A percentile compares a stretch with the other conserved stretches of the same genome.
Evolutionary conservation across 257 asterid genomes (phyloP).

Genomic region (Scutellaria barbata): DNA sequence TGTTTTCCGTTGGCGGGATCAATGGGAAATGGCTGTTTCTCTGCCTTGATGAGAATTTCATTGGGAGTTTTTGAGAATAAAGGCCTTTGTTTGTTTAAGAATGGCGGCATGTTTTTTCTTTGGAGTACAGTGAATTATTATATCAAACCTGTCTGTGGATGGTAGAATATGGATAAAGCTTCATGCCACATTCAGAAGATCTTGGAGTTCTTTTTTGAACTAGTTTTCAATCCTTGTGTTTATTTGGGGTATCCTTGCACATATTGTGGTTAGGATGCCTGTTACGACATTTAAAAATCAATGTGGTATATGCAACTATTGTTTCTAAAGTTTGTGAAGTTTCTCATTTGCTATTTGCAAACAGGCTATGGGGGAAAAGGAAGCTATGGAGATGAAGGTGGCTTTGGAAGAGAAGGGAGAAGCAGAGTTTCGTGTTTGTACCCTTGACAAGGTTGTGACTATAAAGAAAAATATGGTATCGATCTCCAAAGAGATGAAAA

Average conservation of each 20-base stretch:
- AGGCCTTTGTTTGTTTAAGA: constrained; percentile 7
- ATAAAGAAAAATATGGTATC: constrained; percentile 74
- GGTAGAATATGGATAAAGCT: constrained; percentile 12
- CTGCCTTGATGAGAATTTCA: background rate
- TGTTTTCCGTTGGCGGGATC: background rate
- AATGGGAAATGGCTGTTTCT: constrained; percentile 4
- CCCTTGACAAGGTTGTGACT: constrained; percentile 68
- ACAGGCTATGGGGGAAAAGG: constrained; percentile 81
- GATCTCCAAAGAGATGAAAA: constrained; percentile 67
- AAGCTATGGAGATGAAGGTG: constrained; percentile 77
- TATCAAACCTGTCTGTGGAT: background rate
- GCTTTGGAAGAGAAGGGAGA: constrained; percentile 67
- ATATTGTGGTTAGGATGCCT: background rate
- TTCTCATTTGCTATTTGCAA: constrained; percentile 10
- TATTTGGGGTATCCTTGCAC: background rate
- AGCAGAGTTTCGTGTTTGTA: constrained; percentile 73
- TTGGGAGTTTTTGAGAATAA: background rate
- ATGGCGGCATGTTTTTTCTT: constrained; percentile 7
- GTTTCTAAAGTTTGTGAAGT: background rate
- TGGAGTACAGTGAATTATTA: background rate
- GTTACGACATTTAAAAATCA: background rate
- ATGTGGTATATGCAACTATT: background rate
- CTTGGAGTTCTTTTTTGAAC: background rate
- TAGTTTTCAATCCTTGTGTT: constrained; percentile 4
- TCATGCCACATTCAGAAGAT: background rate